Base-by-base conservation (phyloP, 1,284 basidiomycete genomes). In the Ceratobasidium sp. region DNA sequence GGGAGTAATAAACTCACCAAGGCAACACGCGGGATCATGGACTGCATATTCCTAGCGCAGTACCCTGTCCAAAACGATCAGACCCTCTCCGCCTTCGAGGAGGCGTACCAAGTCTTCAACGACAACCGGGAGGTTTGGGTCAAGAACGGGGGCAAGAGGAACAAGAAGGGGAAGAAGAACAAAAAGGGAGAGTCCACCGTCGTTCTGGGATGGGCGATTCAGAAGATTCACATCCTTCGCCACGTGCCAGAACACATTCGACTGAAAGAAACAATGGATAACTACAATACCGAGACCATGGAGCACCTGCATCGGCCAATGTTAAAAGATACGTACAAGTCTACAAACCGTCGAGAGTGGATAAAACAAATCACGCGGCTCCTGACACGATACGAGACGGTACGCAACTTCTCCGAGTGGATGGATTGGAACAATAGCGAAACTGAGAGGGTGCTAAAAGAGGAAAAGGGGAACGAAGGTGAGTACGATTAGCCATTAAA, bases 271-370 rank as follows among this genome's bases (percentile, higher is more conserved):
- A 13, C 61, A 7, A 32, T 32, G 23, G 61, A 63, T 30, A 63
- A 63, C 44, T 63, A 28, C n/a, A 46, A 44, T 16, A 63, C 61
- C 3, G 61, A 63, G 26, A 63, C 28, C 16, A 63, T 63, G 61
- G 61, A 63, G 32, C 61, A 47, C 38, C 44, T 63, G 11, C 61
- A 63, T 44, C 4, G 5, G 1, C 18, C 2, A 6, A 46, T 43
- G 9, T 23, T 63, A 44, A 63, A 63, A 28, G 44, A 63, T 14
- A 4, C 2, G 6, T 63, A 41, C 6, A 21, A n/a, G 21, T 21
- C 8, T 21, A 28, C 61, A 3, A 63, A 63, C 44, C 41, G 32
- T 18, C 38, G n/a, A 13, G 38, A 23, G 23, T 62, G 59, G 59
- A 3, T 44, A 2, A 8, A 21, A 21, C 59, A 62, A 38, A 18